Evolutionary conservation across 169 alveolate species (phyloP).

Genomic region (Plasmodium sp.): DNA sequence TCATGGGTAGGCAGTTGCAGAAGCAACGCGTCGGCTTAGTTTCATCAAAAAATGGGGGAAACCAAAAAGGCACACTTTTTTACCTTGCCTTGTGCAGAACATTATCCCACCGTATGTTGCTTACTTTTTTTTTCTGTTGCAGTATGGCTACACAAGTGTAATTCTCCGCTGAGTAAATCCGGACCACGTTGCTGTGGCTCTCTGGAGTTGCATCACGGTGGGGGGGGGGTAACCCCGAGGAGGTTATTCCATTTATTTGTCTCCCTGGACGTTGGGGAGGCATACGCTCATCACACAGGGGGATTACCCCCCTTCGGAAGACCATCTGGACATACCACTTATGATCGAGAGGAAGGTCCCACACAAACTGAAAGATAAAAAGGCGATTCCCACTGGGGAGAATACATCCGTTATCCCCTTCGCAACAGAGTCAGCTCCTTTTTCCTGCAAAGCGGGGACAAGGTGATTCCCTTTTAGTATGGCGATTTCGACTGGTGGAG

Average conservation of each 20-base stretch:
- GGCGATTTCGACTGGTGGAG: neutral
- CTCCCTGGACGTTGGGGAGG: neutral
- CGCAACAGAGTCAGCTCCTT: neutral
- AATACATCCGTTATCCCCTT: neutral
- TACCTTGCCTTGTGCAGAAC: constrained; percentile 36
- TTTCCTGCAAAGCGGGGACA: neutral
- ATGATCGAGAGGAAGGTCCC: constrained; percentile 11
- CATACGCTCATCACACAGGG: neutral
- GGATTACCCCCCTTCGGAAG: neutral
- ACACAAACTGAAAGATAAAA: constrained; percentile 38
- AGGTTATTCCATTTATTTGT: neutral
- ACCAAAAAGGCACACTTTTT: neutral
- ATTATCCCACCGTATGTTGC: constrained; percentile 11
- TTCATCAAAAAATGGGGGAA: neutral
- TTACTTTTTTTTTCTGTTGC: constrained; percentile 23
- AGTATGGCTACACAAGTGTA: constrained; percentile 35
- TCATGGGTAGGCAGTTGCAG: neutral
- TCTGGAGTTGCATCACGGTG: neutral
- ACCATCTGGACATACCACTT: constrained; percentile 26
- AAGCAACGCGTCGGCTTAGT: neutral
- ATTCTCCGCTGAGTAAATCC: constrained; percentile 18
- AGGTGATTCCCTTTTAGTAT: neutral
- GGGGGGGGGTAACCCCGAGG: neutral
- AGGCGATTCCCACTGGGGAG: constrained; percentile 12
- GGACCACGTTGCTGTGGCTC: constrained; percentile 20